A percentile compares a stretch with the other conserved stretches of the same genome.
These are phyloP conservation scores for Xylaria hypoxylon DNA, from an alignment of 2,329 filamentous ascomycete species.

Conservation along the genomic window DNA sequence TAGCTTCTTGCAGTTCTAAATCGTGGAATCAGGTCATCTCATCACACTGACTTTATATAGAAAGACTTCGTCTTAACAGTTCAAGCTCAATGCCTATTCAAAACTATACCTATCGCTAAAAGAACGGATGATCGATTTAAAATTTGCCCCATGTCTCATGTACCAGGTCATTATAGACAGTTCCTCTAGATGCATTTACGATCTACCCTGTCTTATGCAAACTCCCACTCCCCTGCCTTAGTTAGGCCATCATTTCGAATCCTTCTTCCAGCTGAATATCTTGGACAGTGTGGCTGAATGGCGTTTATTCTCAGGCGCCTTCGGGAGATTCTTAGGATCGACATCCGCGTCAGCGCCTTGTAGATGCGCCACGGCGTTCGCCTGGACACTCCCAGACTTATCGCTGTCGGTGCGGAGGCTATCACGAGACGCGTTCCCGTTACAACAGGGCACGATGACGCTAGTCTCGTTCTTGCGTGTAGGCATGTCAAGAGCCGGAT, in stretches of 20 bases:
- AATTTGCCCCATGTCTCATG: not conserved
- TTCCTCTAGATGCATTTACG: conserved; percentile 2
- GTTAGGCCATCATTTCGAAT: conserved; percentile 19
- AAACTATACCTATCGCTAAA: not conserved
- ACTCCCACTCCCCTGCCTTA: not conserved
- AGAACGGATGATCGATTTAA: not conserved
- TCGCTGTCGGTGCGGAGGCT: conserved; percentile 36
- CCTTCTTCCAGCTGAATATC: conserved; percentile 46
- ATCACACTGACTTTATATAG: not conserved
- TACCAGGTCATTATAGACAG: not conserved
- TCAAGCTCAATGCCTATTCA: too few species aligned
- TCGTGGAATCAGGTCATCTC: too few species aligned
- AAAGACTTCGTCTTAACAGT: too few species aligned
- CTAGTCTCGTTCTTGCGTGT: conserved; percentile 55
- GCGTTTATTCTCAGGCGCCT: conserved; percentile 40
- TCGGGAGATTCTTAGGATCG: conserved; percentile 41
- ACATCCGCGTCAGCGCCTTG: conserved; percentile 50
- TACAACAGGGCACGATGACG: conserved; percentile 54
- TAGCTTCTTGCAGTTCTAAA: too few species aligned
- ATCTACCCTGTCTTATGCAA: not conserved
- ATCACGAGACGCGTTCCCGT: conserved; percentile 25
- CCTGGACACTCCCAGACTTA: conserved; percentile 45
- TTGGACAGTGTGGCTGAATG: conserved; percentile 42
- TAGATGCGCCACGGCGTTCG: conserved; percentile 49
- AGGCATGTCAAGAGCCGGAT: conserved; percentile 61